Evolutionary conservation across 257 asterid species (phyloP), one percentile per base, ranked within the genome.

Genomic region (Przewalskia tangutica): DNA sequence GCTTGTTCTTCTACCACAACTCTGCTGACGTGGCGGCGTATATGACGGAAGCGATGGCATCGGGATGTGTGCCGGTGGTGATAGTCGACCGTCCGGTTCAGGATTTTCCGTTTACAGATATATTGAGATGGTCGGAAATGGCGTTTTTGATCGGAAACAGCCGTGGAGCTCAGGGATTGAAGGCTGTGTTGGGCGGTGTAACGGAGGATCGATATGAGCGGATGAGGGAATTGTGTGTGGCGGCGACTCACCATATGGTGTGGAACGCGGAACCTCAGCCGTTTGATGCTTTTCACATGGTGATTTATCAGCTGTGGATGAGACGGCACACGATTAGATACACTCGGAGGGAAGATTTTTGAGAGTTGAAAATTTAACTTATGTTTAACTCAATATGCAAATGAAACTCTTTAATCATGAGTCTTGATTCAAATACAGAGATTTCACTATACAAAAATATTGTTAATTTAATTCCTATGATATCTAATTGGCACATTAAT

Each of bases 41-140:
- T 89, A 59, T 95, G 79, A 89, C 58, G 70, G 97, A 83, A 79
- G 95, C 95, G 58, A 89, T 94, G 97, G 88, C 88, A 1, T 18
- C 17, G 20, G 99, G 97, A 7, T 95, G 99, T 59, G 98, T 95
- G 76, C 97, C 98, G 54, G 97, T 89, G 80, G 84, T 95, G 88
- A 83, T 94, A 17, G 97, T 94, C 86, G 94, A 90, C 84, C 92
- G 90, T 71, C 89, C 98, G 89, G 84, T 91, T 51, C 98, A 94
- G 92, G 99, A 95, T 83, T 36, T 95, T 80, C 99, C 98, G 27
- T 79, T 94, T 83, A 93, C 89, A 93, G 97, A 94, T 81, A 86
- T 94, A 0, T 50, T 95, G 86, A 85, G 87, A 46, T 95, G 98
- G 98, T 87, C 94, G 2, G 97, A 93, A 17, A 50, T 92, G 87